These are phyloP conservation scores for Pistacia integerrima DNA, from an alignment of 345 rosid genomes.

Conservation along the genomic window DNA sequence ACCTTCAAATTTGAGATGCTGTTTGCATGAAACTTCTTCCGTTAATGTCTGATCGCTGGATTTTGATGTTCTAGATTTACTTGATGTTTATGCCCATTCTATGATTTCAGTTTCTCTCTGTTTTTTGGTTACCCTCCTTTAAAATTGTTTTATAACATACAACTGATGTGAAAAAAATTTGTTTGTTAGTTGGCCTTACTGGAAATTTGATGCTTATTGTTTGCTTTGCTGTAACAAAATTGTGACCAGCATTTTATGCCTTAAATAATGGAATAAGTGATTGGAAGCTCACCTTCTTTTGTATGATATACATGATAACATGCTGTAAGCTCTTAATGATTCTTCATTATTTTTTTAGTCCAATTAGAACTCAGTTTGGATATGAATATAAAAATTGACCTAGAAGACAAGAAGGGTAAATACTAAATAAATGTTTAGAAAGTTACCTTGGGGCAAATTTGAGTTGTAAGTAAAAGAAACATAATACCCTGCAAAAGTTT, in stretches of 20 bases:
- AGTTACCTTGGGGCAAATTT: neutral
- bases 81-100: neutral
- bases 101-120: neutral
- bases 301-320: neutral
- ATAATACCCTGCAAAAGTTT: neutral
- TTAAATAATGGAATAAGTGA: neutral
- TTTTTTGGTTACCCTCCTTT: neutral
- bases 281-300: neutral
- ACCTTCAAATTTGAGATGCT: neutral
- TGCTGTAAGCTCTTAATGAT: neutral
- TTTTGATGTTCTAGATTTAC: neutral
- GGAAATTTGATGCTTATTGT: neutral
- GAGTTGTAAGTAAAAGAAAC: neutral
- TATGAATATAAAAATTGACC: neutral
- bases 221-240: neutral
- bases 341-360: neutral
- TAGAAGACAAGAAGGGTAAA: neutral
- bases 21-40: neutral
- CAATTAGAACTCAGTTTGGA: neutral
- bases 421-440: neutral
- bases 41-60: neutral
- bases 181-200: neutral
- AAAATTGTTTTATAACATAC: neutral
- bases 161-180: neutral
- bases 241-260: neutral